Evolutionary conservation across 1,284 basidiomycete species (phyloP), one percentile per base, ranked within the genome.

Genomic region (Ustilago sp.): DNA sequence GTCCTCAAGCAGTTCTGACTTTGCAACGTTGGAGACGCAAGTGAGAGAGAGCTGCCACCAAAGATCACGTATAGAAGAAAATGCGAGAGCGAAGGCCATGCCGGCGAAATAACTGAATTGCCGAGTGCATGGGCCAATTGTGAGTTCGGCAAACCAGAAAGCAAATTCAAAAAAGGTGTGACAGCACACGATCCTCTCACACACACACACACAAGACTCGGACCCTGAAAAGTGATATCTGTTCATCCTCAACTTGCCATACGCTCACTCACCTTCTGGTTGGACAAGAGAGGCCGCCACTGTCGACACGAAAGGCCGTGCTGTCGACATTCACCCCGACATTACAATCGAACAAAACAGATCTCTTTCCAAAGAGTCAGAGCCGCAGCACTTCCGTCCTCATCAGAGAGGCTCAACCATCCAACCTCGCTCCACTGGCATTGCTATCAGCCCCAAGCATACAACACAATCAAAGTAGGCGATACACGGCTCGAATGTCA

Each of bases 41-140:
- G 48, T 50, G 48, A 19, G 43, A 45, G 48, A 19, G 43, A 45
- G 43, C n/a, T 19, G n/a, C 19, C 43, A 7, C 5, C 43, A 8
- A 19, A 32, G 51, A 17, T 17, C 34, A 31, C 5, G n/a, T 3
- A 47, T 17, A 47, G n/a, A 48, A n/a, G 48, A 19, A 28, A 35
- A 35, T 4, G 13, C 3, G 9, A 35, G 48, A 47, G 31, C 34
- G 17, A 35, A 58, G 32, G 1, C 5, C 35, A 32, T 13, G 23
- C 58, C 32, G 57, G 57, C 47, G 45, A 59, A 59, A 59, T 36
- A 28, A 6, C 3, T 32, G 13, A 34, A 48, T 59, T 59, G 58
- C 58, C 58, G 48, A 59, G 28, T 36, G 58, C 58, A 39, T 59
- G 47, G 58, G 58, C 58, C 58, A 59, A 32, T 31, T 38, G 31